phyloP scores from a whole-genome alignment of 163 green algal species.

The Picocystis sp. region DNA sequence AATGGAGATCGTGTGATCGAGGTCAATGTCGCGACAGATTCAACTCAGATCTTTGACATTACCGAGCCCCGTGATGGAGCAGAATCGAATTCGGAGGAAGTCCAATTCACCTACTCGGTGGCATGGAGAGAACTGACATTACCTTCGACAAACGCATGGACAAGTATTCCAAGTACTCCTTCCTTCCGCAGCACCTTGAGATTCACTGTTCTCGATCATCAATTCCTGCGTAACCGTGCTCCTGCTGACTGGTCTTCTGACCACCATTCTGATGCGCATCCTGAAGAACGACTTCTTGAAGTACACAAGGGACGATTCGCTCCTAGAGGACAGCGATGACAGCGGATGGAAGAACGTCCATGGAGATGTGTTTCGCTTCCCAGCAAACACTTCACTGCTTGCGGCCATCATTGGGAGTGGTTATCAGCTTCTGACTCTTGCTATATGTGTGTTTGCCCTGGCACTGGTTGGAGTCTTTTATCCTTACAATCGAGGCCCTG shows the following conservation, averaged over 20 bases:
- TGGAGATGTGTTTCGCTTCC: constrained; percentile 74
- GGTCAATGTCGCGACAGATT: constrained; percentile 78
- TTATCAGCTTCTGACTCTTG: constrained; percentile 43
- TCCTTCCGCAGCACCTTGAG: constrained; percentile 90
- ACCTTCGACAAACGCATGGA: constrained; percentile 81
- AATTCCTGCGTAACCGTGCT: constrained; percentile 97
- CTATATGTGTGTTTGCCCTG: constrained; percentile 66
- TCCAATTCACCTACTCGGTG: constrained; percentile 79
- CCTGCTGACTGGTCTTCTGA: constrained; percentile 93
- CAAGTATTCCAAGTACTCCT: constrained; percentile 84
- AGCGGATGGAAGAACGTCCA: constrained; percentile 74
- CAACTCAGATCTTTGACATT: constrained; percentile 65
- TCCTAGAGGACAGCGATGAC: constrained; percentile 28
- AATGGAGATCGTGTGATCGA: constrained; percentile 84
- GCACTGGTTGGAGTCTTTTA: constrained; percentile 81
- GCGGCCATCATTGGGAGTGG: constrained; percentile 72
- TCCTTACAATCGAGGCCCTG: constrained; percentile 79
- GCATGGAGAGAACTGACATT: constrained; percentile 67
- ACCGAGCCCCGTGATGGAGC: constrained; percentile 23
- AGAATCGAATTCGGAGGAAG: constrained; percentile 3
- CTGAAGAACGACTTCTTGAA: constrained; percentile 84
- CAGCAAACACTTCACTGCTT: constrained; percentile 45
- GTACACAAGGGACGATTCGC: constrained; percentile 43
- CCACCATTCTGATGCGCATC: constrained; percentile 94
- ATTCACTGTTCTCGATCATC: constrained; percentile 99